phyloP scores from a whole-genome alignment of 2,329 filamentous ascomycete species.

The Colletotrichum higginsianum region DNA sequence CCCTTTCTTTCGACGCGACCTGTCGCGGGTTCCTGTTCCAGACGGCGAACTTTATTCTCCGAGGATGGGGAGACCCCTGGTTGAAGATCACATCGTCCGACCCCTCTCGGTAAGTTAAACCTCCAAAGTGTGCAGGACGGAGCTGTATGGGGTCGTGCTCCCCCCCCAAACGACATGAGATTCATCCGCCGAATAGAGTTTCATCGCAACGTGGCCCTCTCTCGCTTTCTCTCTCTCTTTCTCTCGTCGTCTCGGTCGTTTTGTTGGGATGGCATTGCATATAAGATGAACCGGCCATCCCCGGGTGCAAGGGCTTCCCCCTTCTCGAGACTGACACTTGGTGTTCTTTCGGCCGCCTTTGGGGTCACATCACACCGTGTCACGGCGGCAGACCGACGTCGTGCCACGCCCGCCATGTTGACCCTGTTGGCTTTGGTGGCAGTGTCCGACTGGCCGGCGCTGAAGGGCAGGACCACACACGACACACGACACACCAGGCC shows the following conservation, averaged over 20 bases:
- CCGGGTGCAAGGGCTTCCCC: no score
- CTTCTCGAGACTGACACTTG: no score
- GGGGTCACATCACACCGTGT: no score
- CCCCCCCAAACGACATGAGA: background rate
- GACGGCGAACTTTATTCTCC: slow-evolving; percentile 5
- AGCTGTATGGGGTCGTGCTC: background rate
- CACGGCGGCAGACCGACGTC: no score
- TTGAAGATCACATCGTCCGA: background rate
- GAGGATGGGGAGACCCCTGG: background rate
- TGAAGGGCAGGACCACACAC: no score
- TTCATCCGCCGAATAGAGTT: slow-evolving; percentile 22
- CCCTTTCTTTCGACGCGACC: slow-evolving; percentile 15
- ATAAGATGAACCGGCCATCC: slow-evolving; percentile 27
- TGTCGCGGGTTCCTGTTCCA: slow-evolving; percentile 30
- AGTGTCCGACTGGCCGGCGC: no score
- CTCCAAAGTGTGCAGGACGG: no score
- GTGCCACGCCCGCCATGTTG: no score
- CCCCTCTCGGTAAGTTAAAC: no score
- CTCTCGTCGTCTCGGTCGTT: background rate
- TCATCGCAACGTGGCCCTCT: slow-evolving; percentile 14
- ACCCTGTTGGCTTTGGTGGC: no score
- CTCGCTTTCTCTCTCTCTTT: background rate
- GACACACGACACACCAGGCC: no score
- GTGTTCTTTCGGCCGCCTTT: no score
- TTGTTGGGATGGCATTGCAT: background rate